phyloP scores from a whole-genome alignment of 2,329 filamentous ascomycete genomes.

The Lasiodiplodia theobromae region DNA sequence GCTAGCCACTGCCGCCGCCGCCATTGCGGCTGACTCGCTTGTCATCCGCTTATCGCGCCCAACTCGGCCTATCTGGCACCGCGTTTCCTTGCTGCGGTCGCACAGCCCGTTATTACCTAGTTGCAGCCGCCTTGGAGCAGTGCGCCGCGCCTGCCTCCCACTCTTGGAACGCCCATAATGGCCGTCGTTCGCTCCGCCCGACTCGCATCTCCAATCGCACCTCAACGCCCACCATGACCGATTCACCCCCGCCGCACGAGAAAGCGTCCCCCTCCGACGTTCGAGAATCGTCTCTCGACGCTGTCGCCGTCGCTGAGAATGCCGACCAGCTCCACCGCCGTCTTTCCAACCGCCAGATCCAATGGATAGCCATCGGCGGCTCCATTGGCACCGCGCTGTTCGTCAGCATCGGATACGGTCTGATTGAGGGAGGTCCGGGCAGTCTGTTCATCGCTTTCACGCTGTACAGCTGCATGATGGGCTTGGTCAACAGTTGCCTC shows the following conservation, averaged over 20 bases:
- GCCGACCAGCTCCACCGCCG: constrained; percentile 48
- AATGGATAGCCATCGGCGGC: constrained; percentile 51
- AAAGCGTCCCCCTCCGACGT: background rate
- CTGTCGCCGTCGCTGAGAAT: constrained; percentile 27
- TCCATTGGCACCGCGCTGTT: constrained; percentile 59
- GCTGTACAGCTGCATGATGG: constrained; percentile 54
- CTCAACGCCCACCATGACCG: background rate
- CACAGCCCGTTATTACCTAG: background rate
- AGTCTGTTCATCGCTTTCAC: constrained; percentile 66
- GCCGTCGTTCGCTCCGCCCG: background rate
- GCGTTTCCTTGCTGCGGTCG: background rate
- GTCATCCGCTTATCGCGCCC: background rate
- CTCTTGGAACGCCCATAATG: background rate
- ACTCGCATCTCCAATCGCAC: background rate
- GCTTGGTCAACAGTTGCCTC: constrained; percentile 63
- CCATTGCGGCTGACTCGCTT: background rate
- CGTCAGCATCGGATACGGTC: constrained; percentile 66
- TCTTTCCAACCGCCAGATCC: constrained; percentile 50
- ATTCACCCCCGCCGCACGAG: background rate
- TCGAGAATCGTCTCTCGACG: background rate
- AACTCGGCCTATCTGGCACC: background rate
- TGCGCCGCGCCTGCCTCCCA: background rate
- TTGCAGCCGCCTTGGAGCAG: background rate
- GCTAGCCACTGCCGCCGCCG: background rate
- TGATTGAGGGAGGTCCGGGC: constrained; percentile 58